Evolutionary conservation across 176 grass and related monocot species (phyloP), one percentile per base, ranked within the genome.

Genomic region (Ananas comosus): DNA sequence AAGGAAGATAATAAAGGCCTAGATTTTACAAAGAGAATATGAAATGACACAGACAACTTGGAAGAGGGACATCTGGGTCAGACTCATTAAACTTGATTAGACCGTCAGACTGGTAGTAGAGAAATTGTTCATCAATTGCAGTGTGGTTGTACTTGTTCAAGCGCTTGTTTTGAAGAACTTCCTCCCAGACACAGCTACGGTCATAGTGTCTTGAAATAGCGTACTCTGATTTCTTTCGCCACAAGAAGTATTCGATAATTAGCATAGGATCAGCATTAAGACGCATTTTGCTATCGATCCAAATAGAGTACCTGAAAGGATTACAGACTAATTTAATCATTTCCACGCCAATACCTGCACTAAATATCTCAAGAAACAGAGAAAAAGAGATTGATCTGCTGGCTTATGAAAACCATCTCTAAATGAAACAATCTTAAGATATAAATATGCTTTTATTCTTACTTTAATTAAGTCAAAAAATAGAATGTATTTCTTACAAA

Each of bases 131-230:
- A 49, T 97, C 89, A 52, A 97, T 97, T 52, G 80, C 84, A 80
- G 79, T 72, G 70, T 97, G 89, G 69, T 85, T 90, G 71, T 90
- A 92, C 78, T 92, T 92, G 74, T 97, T 90, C 77, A 92, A 78
- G 54, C 51, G 89, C 70, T 97, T 92, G 68, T 97, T 97, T 83
- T 97, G 93, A 78, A 83, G 70, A 42, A 90, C 86, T 83, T 97
- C 89, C 56, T 96, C 83, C 84, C 86, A 97, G 49, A 97, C 89
- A 83, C 93, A 92, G 16, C 23, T 89, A 47, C 89, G 84, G 70
- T 96, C 93, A 90, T 92, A 96, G 68, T 96, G 88, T 63, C 68
- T 77, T 70, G 93, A 96, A 70, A 96, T 96, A 61, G 89, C 86
- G 7, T 92, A 92, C 81, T 96, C 86, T 85, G 83, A 76, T 79